Conservation (phyloP, 345 rosid species). For the Salix arbutifolia region DNA sequence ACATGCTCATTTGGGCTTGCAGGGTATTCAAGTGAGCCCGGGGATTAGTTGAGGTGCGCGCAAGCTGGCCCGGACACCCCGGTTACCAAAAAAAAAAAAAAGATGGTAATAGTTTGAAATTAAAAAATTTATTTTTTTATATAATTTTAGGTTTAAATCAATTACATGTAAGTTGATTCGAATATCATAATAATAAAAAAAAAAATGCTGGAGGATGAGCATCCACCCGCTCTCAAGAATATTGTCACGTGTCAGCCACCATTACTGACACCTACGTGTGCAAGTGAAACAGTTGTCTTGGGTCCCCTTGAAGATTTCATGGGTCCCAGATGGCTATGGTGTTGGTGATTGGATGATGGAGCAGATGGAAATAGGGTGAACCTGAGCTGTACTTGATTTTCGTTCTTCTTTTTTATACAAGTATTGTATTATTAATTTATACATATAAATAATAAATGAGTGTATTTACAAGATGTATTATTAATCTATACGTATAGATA, state of each 20-base stretch:
- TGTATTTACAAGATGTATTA: neutral
- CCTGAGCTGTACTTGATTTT: conserved; percentile 15
- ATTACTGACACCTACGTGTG: neutral
- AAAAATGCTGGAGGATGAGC: neutral
- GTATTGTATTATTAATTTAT: neutral
- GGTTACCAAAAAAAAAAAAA: too few species aligned
- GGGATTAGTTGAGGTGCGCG: too few species aligned
- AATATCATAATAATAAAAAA: too few species aligned
- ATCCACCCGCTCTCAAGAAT: neutral
- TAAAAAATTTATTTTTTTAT: too few species aligned
- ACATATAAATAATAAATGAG: neutral
- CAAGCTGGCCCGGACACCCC: too few species aligned
- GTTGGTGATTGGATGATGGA: neutral
- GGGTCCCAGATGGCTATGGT: neutral
- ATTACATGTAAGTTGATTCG: too few species aligned
- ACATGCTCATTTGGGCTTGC: too few species aligned
- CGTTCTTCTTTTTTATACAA: neutral
- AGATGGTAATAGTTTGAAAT: too few species aligned
- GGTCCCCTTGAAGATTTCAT: neutral
- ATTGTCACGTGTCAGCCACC: neutral
- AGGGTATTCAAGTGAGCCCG: too few species aligned
- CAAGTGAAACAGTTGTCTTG: neutral
- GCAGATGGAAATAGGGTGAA: neutral
- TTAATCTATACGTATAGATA: neutral
- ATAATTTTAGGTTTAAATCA: too few species aligned